Base-by-base conservation (phyloP, 306 rosid genomes). In the Prunus salicina region DNA sequence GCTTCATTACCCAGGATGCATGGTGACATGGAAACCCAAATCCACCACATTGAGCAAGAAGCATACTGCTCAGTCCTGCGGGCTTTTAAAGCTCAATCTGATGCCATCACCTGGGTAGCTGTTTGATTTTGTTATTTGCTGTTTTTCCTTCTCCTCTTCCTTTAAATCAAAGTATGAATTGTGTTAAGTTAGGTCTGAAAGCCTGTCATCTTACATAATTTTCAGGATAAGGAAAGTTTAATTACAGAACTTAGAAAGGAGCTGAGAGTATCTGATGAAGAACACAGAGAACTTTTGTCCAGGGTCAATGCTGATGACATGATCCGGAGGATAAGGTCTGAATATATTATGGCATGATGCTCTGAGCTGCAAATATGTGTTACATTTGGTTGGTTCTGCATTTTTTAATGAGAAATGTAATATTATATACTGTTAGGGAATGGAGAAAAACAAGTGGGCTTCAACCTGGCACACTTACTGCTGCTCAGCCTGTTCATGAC, bases 401-500 rank as follows among this genome's bases (percentile, higher is more conserved):
- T 73, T 52, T 68, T 20, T 68, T 73, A 24, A 62, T 49, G 34
- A 69, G 72, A 76, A 76, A 8, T 76, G 62, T 74, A 7, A 58
- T 49, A 7, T 38, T 32, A 5, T 72, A 79, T 78, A 25, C 69
- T 73, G 62, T 72, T 83, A 96, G 99, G 84, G 98, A 96, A 74
- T 96, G 99, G 99, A 91, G 97, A 84, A 93, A 87, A 83, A 86
- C 87, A 25, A 91, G 91, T 73, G 87, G 89, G 69, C 82, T 82
- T 84, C 96, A 86, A 80, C 91, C 84, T 68, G 79, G 89, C 67
- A 86, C 90, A 68, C 86, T 68, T 76, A 85, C 81, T 76, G 83
- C 87, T 53, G 82, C 96, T 75, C 99, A 89, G 81, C 91, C 97
- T 74, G 77, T 78, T 78, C 92, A 90, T 80, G 97, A 92, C 77